These are phyloP conservation scores for Austroboletus eburneus DNA, from an alignment of 768 basidiomycete species.

Conservation along the genomic window DNA sequence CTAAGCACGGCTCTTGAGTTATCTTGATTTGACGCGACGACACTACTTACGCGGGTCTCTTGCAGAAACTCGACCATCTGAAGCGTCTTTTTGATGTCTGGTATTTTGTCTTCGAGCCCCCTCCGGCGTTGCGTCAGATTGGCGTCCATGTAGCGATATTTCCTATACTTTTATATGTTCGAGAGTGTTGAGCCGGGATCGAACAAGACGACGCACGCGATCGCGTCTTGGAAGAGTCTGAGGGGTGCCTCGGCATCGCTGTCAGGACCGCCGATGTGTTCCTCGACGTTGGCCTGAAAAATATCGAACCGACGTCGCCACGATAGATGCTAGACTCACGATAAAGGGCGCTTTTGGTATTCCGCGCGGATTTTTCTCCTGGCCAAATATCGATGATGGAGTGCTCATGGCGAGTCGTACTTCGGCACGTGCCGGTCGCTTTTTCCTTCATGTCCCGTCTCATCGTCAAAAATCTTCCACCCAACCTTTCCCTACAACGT, in stretches of 20 bases:
- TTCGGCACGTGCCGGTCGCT: slow-evolving; percentile 25
- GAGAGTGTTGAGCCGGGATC: slow-evolving; percentile 9
- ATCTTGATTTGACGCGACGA: not conserved
- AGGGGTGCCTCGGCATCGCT: slow-evolving; percentile 75
- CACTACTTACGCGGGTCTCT: slow-evolving; percentile 56
- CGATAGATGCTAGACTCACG: slow-evolving; percentile 42
- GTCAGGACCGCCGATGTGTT: slow-evolving; percentile 77
- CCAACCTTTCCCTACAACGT: slow-evolving; percentile 58
- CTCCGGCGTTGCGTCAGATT: slow-evolving; percentile 74
- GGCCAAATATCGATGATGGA: slow-evolving; percentile 29
- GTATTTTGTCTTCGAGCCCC: slow-evolving; percentile 89
- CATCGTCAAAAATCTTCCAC: slow-evolving; percentile 77
- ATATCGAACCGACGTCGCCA: not conserved
- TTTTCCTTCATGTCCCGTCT: slow-evolving; percentile 75
- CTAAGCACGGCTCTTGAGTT: slow-evolving; percentile 30
- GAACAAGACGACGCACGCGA: slow-evolving; percentile 62
- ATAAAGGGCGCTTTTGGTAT: slow-evolving; percentile 96
- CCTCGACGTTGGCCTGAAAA: slow-evolving; percentile 76
- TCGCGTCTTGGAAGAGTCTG: slow-evolving; percentile 82
- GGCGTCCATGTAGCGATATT: slow-evolving; percentile 97
- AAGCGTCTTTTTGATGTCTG: slow-evolving; percentile 91
- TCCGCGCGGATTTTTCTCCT: slow-evolving; percentile 78
- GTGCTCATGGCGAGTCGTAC: slow-evolving; percentile 11
- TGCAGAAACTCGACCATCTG: slow-evolving; percentile 82
- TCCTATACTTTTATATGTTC: slow-evolving; percentile 51